phyloP scores from a whole-genome alignment of 768 basidiomycete species.

The Sarcodon aspratus region DNA sequence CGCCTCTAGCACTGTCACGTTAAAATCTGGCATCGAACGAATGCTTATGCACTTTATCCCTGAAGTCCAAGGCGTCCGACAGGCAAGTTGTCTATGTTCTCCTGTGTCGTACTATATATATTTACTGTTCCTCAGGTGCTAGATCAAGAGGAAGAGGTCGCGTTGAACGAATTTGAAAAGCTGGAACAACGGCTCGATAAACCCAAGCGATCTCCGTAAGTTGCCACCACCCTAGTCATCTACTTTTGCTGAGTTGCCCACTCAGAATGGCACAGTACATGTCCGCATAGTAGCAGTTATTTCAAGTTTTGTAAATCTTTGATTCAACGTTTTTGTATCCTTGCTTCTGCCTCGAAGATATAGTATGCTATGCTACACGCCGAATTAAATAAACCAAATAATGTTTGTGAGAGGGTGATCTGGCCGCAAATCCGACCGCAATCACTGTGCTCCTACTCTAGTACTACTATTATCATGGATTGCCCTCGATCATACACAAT shows the following conservation, averaged over 20 bases:
- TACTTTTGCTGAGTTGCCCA: conserved; percentile 4
- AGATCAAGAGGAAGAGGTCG: conserved; percentile 82
- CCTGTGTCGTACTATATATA: background rate
- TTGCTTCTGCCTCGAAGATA: too few relatives aligned
- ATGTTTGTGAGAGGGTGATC: too few relatives aligned
- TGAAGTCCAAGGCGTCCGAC: conserved; percentile 85
- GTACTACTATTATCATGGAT: background rate
- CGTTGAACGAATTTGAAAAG: conserved; percentile 82
- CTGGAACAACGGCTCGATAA: conserved; percentile 61
- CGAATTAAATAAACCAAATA: too few relatives aligned
- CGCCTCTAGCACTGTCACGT: conserved; percentile 84
- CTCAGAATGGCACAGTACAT: conserved; percentile 73
- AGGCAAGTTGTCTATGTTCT: conserved; percentile 34
- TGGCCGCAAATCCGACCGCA: too few relatives aligned
- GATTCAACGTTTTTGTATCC: too few relatives aligned
- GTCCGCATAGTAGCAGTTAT: conserved; percentile 39
- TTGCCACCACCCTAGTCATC: conserved; percentile 5
- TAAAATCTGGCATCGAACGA: conserved; percentile 94
- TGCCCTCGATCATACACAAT: conserved; percentile 46
- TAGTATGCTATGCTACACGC: too few relatives aligned
- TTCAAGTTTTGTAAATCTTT: too few relatives aligned
- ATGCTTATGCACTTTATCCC: conserved; percentile 99
- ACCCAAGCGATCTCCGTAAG: conserved; percentile 36
- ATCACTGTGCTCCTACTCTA: too few relatives aligned
- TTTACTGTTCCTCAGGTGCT: conserved; percentile 45